Conservation (phyloP, 2,329 filamentous ascomycete genomes). For the Colletotrichum higginsianum region DNA sequence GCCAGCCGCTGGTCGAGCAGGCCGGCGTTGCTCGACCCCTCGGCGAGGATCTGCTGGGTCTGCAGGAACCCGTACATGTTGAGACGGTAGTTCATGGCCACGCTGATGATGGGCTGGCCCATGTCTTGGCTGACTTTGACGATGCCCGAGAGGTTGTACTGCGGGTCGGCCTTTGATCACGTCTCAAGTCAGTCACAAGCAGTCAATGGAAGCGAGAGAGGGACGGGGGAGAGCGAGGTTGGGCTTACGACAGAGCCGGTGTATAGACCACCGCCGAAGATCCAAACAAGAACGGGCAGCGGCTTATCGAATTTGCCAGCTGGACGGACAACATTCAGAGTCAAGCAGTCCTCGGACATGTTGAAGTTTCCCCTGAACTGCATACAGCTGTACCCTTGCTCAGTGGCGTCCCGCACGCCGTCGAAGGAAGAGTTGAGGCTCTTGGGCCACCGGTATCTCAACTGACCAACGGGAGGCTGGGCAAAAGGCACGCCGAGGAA, state of each 20-base stretch:
- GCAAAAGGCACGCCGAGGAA: slow-evolving; percentile 56
- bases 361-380: slow-evolving; percentile 59
- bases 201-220: background rate
- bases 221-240: too few relatives aligned
- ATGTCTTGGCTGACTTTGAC: slow-evolving; percentile 68
- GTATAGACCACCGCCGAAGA: slow-evolving; percentile 70
- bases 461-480: slow-evolving; percentile 53
- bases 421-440: slow-evolving; percentile 57
- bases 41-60: slow-evolving; percentile 58
- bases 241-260: slow-evolving; percentile 58
- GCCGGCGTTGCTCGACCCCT: slow-evolving; percentile 64
- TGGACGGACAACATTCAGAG: slow-evolving; percentile 59
- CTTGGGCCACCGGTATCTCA: slow-evolving; percentile 55
- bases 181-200: slow-evolving; percentile 5
- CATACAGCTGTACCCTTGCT: slow-evolving; percentile 62
- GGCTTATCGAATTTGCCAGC: slow-evolving; percentile 50
- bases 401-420: slow-evolving; percentile 55
- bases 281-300: slow-evolving; percentile 67
- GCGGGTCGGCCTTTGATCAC: slow-evolving; percentile 58
- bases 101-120: slow-evolving; percentile 67
- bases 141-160: slow-evolving; percentile 76
- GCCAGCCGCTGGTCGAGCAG: slow-evolving; percentile 65
- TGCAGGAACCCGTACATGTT: slow-evolving; percentile 69
- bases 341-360: slow-evolving; percentile 66
- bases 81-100: slow-evolving; percentile 69